Conservation (phyloP, 1,139 yeast genomes). For the Saccharomyces uvarum region DNA sequence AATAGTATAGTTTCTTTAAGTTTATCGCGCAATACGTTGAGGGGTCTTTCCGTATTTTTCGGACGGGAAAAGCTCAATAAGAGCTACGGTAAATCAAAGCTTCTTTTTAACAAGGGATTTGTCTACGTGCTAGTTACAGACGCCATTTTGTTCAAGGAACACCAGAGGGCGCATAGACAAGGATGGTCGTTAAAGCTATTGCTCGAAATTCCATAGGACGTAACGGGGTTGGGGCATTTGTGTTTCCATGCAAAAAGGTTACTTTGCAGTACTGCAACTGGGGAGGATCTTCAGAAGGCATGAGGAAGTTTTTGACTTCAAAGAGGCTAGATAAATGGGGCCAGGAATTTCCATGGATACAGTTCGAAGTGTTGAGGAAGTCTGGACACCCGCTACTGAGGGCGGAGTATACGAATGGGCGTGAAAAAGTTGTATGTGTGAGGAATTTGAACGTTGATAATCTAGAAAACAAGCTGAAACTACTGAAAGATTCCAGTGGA, state of each 20-base stretch:
- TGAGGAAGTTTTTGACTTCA: conserved; percentile 52
- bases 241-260: conserved; percentile 55
- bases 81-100: not conserved
- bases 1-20: not conserved
- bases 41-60: not conserved
- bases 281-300: conserved; percentile 90
- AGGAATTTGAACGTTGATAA: conserved; percentile 49
- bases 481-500: conserved; percentile 52
- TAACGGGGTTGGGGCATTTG: conserved; percentile 77
- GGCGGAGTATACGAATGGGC: conserved; percentile 52
- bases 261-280: conserved; percentile 79
- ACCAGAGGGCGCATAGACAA: not conserved
- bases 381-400: conserved; percentile 76
- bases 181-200: conserved; percentile 40
- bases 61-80: not conserved
- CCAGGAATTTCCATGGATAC: conserved; percentile 51
- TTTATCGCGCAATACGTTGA: not conserved
- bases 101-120: not conserved
- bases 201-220: conserved; percentile 51
- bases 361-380: conserved; percentile 60
- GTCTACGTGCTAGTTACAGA: not conserved
- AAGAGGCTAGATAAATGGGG: conserved; percentile 55
- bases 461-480: conserved; percentile 47
- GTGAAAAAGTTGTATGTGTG: conserved; percentile 52
- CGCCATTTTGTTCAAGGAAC: not conserved